A percentile compares a stretch with the other conserved stretches of the same genome.
These are phyloP conservation scores for Dactylellina parvicollis DNA, from an alignment of 2,329 filamentous ascomycete genomes.

Conservation along the genomic window DNA sequence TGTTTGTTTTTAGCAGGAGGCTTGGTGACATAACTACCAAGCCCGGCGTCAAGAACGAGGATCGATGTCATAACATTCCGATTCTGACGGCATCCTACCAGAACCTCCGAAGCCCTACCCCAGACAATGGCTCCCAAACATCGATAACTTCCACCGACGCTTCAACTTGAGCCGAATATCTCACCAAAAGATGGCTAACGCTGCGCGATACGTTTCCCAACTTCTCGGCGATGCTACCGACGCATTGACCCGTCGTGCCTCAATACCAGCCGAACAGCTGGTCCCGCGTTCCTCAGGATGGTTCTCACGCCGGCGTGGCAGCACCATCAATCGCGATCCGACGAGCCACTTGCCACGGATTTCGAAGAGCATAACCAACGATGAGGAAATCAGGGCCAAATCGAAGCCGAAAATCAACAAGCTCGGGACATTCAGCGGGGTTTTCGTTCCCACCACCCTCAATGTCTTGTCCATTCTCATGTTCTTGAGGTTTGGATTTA, in stretches of 20 bases:
- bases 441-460: slow-evolving; percentile 87
- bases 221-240: slow-evolving; percentile 55
- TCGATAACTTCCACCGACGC: slow-evolving; percentile 10
- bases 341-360: slow-evolving; percentile 51
- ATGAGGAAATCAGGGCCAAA: slow-evolving; percentile 50
- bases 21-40: too few relatives aligned
- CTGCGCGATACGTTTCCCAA: slow-evolving; percentile 55
- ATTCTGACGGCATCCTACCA: slow-evolving; percentile 12
- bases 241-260: slow-evolving; percentile 51
- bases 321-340: slow-evolving; percentile 17
- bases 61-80: slow-evolving; percentile 7
- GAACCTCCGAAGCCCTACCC: background rate
- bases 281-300: slow-evolving; percentile 34
- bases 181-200: slow-evolving; percentile 37
- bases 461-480: slow-evolving; percentile 91
- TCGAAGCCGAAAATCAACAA: slow-evolving; percentile 64
- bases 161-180: background rate
- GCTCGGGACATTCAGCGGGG: slow-evolving; percentile 77
- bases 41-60: too few relatives aligned
- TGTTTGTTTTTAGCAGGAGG: slow-evolving; percentile 36
- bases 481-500: slow-evolving; percentile 88
- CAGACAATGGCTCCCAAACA: slow-evolving; percentile 21
- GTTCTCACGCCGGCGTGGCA: slow-evolving; percentile 37
- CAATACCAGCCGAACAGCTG: slow-evolving; percentile 51
- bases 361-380: slow-evolving; percentile 51